Base-by-base conservation (phyloP, 2,329 filamentous ascomycete species). In the Cryoendolithus antarcticus region DNA sequence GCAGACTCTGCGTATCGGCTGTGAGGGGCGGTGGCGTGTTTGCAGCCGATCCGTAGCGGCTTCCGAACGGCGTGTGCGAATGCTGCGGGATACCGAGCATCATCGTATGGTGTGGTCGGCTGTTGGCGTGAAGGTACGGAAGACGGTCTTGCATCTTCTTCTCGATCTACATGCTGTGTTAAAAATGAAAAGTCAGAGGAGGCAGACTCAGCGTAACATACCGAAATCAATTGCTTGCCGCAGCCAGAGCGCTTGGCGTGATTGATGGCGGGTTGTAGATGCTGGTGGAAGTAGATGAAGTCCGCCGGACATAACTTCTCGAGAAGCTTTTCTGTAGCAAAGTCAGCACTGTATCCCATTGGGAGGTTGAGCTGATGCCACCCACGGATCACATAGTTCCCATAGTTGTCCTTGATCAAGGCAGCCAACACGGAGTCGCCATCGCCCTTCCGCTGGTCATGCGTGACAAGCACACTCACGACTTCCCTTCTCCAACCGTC, bases 301-400 rank as follows among this genome's bases (percentile, higher is more conserved):
- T 69, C 65, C 9, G 56, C 44, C 4, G 52, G 48, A 13, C 46
- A 48, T 2, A 69, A 55, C 1, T 58, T 65, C 35, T 69, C 65
- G 30, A 93, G 67, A 4, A 95, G 71, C 64, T 88, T 93, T 64
- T 95, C 86, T 93, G 56, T 10, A 19, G 9, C 24, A 4, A 4
- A 7, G 42, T 54, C 40, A 55, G 48, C 39, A 33, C 11, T 28
- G 28, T 9, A n/a, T 29, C 24, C 4, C n/a, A 30, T 24, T 34
- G 28, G 9, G n/a, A 32, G 34, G 31, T 15, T 38, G 11, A 24
- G 15, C 15, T 9, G n/a, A 6, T 9, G 21, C 9, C 5, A 76
- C 86, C 77, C 75, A 93, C 86, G 89, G 45, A 96, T 82, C 4
- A 96, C 89, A 58, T 96, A 98, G 60, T 98, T 98, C 44, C 85